Conservation (phyloP, 2,329 filamentous ascomycete species). For the Fusarium temperatum region DNA sequence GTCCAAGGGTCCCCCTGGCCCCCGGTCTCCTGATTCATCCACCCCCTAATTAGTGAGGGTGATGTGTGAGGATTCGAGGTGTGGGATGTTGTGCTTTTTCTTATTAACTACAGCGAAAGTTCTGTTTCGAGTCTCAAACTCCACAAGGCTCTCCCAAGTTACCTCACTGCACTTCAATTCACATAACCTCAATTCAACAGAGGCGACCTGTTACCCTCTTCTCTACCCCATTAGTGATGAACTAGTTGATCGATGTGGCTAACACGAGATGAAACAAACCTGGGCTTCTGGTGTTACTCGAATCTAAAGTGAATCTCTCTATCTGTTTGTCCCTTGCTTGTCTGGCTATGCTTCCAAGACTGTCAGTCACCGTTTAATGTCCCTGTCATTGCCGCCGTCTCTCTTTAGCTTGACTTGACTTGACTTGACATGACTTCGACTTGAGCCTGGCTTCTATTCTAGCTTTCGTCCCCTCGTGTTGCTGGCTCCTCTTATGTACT, state of each 20-base stretch:
- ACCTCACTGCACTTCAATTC: conserved; percentile 6
- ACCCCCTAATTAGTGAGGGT: conserved; percentile 13
- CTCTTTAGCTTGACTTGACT: conserved; percentile 25
- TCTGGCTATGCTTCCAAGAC: conserved; percentile 31
- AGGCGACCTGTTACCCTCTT: not conserved
- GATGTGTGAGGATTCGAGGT: not conserved
- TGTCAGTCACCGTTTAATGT: conserved; percentile 11
- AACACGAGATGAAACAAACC: conserved; percentile 26
- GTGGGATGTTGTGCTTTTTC: conserved; percentile 2
- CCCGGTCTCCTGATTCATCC: conserved; percentile 16
- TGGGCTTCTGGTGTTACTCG: conserved; percentile 31
- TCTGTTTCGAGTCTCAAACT: conserved; percentile 25
- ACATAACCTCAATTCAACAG: not conserved
- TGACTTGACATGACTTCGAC: not conserved
- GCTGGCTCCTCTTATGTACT: not conserved
- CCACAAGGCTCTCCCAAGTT: conserved; percentile 2
- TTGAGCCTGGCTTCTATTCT: conserved; percentile 8
- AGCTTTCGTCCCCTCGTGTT: conserved; percentile 26
- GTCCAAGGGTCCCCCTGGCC: conserved; percentile 27
- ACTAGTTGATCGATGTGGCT: not conserved
- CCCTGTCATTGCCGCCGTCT: conserved; percentile 38
- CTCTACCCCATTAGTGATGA: not conserved
- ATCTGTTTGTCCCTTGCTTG: not conserved
- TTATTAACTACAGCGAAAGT: conserved; percentile 3
- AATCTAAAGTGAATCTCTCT: not conserved